These are phyloP conservation scores for Inga oerstediana DNA, from an alignment of 306 rosid genomes.

Conservation along the genomic window DNA sequence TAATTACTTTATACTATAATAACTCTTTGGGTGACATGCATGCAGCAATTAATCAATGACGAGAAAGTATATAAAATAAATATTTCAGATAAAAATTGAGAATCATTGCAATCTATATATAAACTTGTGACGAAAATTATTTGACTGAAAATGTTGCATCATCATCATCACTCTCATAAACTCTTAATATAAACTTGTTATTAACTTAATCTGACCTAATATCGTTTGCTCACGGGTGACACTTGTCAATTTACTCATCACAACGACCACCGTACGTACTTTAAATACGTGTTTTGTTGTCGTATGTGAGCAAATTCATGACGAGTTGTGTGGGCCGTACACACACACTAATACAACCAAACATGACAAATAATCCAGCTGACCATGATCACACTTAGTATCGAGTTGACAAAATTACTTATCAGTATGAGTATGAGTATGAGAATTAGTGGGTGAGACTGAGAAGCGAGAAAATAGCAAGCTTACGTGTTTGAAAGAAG, in stretches of 20 bases:
- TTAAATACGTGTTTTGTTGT: neutral
- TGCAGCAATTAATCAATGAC: neutral
- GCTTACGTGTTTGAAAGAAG: conserved; percentile 71
- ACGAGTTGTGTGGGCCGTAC: neutral
- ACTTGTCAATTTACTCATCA: neutral
- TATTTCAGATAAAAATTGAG: neutral
- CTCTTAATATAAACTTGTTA: neutral
- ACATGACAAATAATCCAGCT: neutral
- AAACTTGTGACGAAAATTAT: neutral
- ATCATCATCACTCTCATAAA: neutral
- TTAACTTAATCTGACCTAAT: neutral
- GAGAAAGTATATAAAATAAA: neutral
- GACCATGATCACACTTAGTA: neutral
- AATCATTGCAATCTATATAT: neutral
- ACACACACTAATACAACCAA: neutral
- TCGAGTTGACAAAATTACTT: too few species aligned
- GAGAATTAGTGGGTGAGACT: neutral
- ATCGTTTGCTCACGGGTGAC: neutral
- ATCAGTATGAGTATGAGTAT: too few species aligned
- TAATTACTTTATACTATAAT: neutral
- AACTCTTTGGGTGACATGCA: neutral
- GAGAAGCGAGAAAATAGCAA: neutral
- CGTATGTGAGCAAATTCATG: neutral
- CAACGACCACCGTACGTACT: neutral
- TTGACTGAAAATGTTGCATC: neutral